A percentile compares a stretch with the other conserved stretches of the same genome.
Conservation (phyloP, 2,329 filamentous ascomycete species). For the Aspergillus candidus region DNA sequence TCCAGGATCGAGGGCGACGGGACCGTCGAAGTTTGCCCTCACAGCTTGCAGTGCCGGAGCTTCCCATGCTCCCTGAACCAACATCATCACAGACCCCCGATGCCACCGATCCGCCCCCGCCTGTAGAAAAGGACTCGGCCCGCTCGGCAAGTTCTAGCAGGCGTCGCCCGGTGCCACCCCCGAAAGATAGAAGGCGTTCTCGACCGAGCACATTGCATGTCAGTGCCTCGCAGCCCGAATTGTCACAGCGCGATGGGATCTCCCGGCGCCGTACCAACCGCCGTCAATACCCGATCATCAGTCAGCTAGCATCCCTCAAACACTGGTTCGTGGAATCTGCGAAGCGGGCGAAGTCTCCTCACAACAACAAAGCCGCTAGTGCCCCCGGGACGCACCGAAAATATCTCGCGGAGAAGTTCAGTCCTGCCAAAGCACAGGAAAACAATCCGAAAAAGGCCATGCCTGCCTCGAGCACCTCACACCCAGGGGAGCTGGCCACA, state of each 20-base stretch:
- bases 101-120: slow-evolving; percentile 53
- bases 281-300: slow-evolving; percentile 58
- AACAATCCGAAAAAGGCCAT: slow-evolving; percentile 21
- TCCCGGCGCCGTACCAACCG: slow-evolving; percentile 50
- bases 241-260: slow-evolving; percentile 52
- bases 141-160: slow-evolving; percentile 72
- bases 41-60: slow-evolving; percentile 63
- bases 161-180: slow-evolving; percentile 71
- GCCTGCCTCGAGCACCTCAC: slow-evolving; percentile 17
- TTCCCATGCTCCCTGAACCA: slow-evolving; percentile 68
- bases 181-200: slow-evolving; percentile 76
- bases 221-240: slow-evolving; percentile 63
- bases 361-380: slow-evolving; percentile 30
- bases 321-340: slow-evolving; percentile 67
- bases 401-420: slow-evolving; percentile 34
- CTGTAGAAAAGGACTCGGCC: slow-evolving; percentile 66
- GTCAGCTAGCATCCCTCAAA: slow-evolving; percentile 61
- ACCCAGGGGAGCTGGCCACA: slow-evolving; percentile 25
- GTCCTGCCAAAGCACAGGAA: slow-evolving; percentile 35
- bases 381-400: slow-evolving; percentile 28
- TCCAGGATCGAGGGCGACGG: slow-evolving; percentile 68
- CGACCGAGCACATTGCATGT: slow-evolving; percentile 81
- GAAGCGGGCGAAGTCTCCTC: slow-evolving; percentile 56
- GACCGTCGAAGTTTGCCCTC: slow-evolving; percentile 64
- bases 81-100: slow-evolving; percentile 29